These are phyloP conservation scores for Baudoinia panamericana DNA, from an alignment of 495 filamentous ascomycete genomes.

Conservation along the genomic window DNA sequence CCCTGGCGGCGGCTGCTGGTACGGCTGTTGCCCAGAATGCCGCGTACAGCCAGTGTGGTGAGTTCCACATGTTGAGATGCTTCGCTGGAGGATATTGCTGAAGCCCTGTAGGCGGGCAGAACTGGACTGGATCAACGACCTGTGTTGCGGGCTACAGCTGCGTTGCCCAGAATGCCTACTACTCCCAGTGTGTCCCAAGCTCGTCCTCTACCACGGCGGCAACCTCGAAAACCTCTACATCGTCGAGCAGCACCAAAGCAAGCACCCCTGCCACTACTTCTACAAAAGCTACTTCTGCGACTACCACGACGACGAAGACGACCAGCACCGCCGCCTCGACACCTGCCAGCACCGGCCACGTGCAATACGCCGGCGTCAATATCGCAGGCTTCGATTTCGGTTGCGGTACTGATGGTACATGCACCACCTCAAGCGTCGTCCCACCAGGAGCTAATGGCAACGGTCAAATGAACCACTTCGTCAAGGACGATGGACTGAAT, in stretches of 20 bases:
- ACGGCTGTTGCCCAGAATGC: slow-evolving; percentile 12
- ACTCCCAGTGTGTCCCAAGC: slow-evolving; percentile 19
- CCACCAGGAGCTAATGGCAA: slow-evolving; percentile 20
- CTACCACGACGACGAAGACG: neutral
- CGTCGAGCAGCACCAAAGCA: neutral
- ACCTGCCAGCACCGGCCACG: slow-evolving; percentile 6
- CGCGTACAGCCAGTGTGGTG: slow-evolving; percentile 18
- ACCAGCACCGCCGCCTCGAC: slow-evolving; percentile 1
- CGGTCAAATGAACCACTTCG: slow-evolving; percentile 46
- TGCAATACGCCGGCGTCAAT: slow-evolving; percentile 31
- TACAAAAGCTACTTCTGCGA: neutral
- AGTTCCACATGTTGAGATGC: neutral
- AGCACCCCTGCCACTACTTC: neutral
- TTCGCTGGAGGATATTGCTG: neutral
- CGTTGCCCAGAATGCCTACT: slow-evolving; percentile 10
- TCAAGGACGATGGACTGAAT: slow-evolving; percentile 38
- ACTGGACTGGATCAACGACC: no score
- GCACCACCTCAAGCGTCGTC: slow-evolving; percentile 26
- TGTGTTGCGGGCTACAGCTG: slow-evolving; percentile 18
- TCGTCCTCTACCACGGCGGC: neutral
- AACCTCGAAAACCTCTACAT: neutral
- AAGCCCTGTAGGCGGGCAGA: slow-evolving; percentile 6
- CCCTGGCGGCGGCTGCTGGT: slow-evolving; percentile 15
- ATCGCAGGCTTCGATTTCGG: slow-evolving; percentile 41
- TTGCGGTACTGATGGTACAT: slow-evolving; percentile 37